These are phyloP conservation scores for Boletus subluridellus DNA, from an alignment of 1,284 basidiomycete species.

Conservation along the genomic window DNA sequence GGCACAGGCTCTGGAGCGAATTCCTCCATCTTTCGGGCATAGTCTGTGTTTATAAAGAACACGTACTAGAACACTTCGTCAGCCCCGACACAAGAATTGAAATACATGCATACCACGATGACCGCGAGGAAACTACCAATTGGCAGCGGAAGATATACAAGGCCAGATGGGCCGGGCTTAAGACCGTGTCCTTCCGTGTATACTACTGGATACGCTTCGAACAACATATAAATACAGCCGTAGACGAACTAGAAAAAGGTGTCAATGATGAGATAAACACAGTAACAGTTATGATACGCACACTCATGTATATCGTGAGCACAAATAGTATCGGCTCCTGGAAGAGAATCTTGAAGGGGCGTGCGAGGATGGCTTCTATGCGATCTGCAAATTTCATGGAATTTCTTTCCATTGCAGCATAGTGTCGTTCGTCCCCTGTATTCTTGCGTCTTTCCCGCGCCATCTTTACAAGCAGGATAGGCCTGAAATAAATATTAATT, in stretches of 20 bases:
- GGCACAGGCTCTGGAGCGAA: conserved; percentile 55
- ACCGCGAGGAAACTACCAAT: conserved; percentile 54
- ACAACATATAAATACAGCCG: conserved; percentile 59
- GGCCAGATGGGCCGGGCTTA: conserved; percentile 47
- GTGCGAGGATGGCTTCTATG: conserved; percentile 48
- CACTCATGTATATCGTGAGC: conserved; percentile 65
- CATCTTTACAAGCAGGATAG: conserved; percentile 52
- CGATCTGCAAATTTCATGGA: conserved; percentile 40
- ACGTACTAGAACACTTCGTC: conserved; percentile 39
- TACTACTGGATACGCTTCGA: conserved; percentile 59
- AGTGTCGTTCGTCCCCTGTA: conserved; percentile 66
- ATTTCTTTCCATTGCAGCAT: conserved; percentile 49
- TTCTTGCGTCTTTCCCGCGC: conserved; percentile 43
- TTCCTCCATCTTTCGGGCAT: conserved; percentile 44
- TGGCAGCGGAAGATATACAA: conserved; percentile 51
- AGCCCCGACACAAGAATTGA: conserved; percentile 33
- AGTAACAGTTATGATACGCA: conserved; percentile 36
- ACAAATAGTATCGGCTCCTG: conserved; percentile 77
- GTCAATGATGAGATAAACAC: conserved; percentile 5
- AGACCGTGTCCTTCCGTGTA: conserved; percentile 54
- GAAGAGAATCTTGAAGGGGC: conserved; percentile 67
- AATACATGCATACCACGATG: conserved; percentile 34
- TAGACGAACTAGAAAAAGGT: conserved; percentile 52
- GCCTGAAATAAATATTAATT: conserved; percentile 32
- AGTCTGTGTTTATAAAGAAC: conserved; percentile 52